Evolutionary conservation across 495 filamentous ascomycete species (phyloP), one percentile per base, ranked within the genome.

Genomic region (Amniculicola lignicola): DNA sequence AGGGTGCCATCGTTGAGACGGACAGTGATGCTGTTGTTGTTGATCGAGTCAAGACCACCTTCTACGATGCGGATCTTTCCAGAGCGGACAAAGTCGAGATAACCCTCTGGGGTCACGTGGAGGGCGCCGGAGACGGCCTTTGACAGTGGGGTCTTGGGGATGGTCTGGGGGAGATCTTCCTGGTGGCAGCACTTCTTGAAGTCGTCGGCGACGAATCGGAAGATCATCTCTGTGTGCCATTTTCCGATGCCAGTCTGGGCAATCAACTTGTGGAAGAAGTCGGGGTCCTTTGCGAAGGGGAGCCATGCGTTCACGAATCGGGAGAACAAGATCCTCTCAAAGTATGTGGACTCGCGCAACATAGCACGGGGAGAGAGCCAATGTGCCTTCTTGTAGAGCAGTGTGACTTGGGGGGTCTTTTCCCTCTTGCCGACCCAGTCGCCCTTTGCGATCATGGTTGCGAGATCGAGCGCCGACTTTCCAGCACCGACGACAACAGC

Each of bases 391-490:
- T 33, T 52, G 36, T 52, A 52, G 12, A 52, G 12, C n/a, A 52
- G 36, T 4, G 36, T 52, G 6, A 52, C 49, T 21, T 29, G 18
- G 7, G 49, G 49, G 10, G 3, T 52, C 9, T 14, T 10, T 27
- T 12, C 9, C 3, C n/a, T 37, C 2, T 41, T 19, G 7, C 9
- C 5, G 4, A 16, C 10, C 49, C 35, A 52, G 18, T 10, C n/a
- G 2, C 22, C 49, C 9, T 22, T 40, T 16, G 49, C 49, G 9
- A 52, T 52, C 36, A 42, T 31, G n/a, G 49, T 52, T 18, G 49
- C 49, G 24, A 52, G 36, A 42, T 52, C 49, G 22, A 52, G 41
- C 22, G 49, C 49, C 14, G 49, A 52, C n/a, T 52, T 52, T 42
- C 49, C 49, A 4, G 49, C 49, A 9, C 49, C 49, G 4, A 52